Conservation (phyloP, 176 grass and related monocot species). For the Melocanna baccifera region DNA sequence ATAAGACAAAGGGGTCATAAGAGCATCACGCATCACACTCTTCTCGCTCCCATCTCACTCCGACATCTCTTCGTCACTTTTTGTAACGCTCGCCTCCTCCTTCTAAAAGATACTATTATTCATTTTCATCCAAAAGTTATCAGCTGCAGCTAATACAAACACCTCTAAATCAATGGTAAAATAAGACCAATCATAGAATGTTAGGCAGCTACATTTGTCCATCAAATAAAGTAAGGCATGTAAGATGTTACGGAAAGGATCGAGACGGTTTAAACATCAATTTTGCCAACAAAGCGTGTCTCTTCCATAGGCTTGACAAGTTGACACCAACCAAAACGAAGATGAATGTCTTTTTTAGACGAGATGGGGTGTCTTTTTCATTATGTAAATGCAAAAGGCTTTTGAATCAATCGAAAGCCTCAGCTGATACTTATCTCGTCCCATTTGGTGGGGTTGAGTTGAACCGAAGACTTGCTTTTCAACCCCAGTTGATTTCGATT, state of each 20-base stretch:
- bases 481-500: neutral
- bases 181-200: neutral
- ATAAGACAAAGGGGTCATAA: no score
- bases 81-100: accelerated
- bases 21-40: no score
- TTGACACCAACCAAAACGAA: neutral
- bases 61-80: no score
- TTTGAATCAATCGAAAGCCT: neutral
- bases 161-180: neutral
- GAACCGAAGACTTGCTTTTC: neutral
- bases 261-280: neutral
- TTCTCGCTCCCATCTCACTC: no score
- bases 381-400: neutral
- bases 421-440: neutral
- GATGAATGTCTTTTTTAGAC: neutral
- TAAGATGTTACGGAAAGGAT: neutral
- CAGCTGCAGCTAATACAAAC: no score
- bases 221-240: neutral
- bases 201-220: neutral
- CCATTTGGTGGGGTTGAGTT: neutral
- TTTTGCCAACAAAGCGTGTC: slow-evolving; percentile 9
- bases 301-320: neutral
- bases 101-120: no score
- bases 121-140: no score
- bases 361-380: neutral